phyloP scores from a whole-genome alignment of 768 basidiomycete genomes.

The Termitomyces sp. region DNA sequence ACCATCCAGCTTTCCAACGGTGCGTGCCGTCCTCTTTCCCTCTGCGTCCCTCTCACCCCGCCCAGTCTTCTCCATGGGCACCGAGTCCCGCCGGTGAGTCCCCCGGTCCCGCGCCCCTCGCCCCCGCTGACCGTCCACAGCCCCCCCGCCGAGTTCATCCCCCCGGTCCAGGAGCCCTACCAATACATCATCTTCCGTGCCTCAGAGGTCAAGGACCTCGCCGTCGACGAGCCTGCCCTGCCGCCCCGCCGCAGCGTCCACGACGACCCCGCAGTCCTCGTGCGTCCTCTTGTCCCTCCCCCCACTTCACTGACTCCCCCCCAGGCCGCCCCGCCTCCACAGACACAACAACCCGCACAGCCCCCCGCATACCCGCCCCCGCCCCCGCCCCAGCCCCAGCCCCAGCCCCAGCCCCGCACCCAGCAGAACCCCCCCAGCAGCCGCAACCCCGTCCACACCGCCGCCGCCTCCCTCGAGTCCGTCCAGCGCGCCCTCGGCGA shows the following conservation, averaged over 20 bases:
- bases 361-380: neutral
- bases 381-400: neutral
- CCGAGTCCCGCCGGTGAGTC: slow-evolving; percentile 72
- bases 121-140: slow-evolving; percentile 23
- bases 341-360: slow-evolving; percentile 1
- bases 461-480: slow-evolving; percentile 66
- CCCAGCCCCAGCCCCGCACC: slow-evolving; percentile 15
- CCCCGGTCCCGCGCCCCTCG: too few relatives aligned
- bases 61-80: slow-evolving; percentile 82
- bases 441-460: slow-evolving; percentile 45
- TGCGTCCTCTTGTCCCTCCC: neutral
- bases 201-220: slow-evolving; percentile 85
- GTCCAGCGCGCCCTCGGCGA: slow-evolving; percentile 51
- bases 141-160: slow-evolving; percentile 72
- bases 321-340: slow-evolving; percentile 12
- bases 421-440: slow-evolving; percentile 8
- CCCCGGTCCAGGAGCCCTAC: slow-evolving; percentile 79
- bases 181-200: slow-evolving; percentile 90
- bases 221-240: slow-evolving; percentile 63
- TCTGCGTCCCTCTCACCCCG: neutral
- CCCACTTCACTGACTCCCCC: neutral
- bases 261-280: slow-evolving; percentile 81
- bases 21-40: slow-evolving; percentile 20
- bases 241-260: slow-evolving; percentile 54
- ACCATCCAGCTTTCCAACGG: slow-evolving; percentile 89